Conservation (phyloP, 1,139 yeast genomes). For the Sugiyamaella xylanicola region DNA sequence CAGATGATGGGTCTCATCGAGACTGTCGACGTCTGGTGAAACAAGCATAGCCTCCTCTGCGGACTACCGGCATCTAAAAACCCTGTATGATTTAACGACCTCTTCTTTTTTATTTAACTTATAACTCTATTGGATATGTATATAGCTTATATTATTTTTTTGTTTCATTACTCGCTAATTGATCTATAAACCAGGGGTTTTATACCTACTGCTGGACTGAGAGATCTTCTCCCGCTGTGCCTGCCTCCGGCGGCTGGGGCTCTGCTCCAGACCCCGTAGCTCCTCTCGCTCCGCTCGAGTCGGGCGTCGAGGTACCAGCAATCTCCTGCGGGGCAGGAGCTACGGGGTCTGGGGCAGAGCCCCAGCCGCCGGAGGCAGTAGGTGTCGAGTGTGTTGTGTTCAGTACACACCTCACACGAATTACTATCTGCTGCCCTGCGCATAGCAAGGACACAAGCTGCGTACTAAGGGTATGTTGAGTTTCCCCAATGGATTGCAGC, state of each 20-base stretch:
- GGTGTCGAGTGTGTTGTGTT: too few species aligned
- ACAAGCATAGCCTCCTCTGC: background rate
- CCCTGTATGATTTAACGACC: slow-evolving; percentile 9
- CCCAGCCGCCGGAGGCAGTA: slow-evolving; percentile 1
- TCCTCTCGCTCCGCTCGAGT: background rate
- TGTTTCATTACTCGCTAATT: background rate
- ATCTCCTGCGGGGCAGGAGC: background rate
- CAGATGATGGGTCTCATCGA: slow-evolving; percentile 12
- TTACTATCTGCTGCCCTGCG: background rate
- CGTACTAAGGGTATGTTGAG: too few species aligned
- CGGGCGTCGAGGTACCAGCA: background rate
- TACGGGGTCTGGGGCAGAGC: background rate
- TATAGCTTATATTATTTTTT: background rate
- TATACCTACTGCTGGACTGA: too few species aligned
- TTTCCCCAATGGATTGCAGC: too few species aligned
- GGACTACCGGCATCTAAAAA: too few species aligned
- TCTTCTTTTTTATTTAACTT: background rate
- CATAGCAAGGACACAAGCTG: too few species aligned
- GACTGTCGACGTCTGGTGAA: slow-evolving; percentile 13
- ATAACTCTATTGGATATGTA: background rate
- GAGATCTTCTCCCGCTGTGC: too few species aligned
- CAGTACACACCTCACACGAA: too few species aligned
- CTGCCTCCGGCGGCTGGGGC: background rate
- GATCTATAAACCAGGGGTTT: too few species aligned
- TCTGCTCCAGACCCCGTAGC: background rate